Evolutionary conservation across 106 monocot genomes (phyloP).

Genomic region (Platanthera guangdongensis): DNA sequence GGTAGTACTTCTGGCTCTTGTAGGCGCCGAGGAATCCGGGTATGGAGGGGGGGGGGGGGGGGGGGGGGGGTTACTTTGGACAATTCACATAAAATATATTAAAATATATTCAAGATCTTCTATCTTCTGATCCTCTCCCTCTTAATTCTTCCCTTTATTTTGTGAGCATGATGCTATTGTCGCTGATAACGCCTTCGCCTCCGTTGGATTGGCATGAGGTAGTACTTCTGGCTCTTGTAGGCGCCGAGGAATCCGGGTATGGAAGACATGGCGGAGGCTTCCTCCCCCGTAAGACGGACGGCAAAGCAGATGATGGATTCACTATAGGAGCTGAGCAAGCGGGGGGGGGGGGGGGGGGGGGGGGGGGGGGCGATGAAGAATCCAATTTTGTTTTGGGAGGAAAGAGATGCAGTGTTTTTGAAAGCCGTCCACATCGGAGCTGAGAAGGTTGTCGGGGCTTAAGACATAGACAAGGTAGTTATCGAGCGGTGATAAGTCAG

Average conservation of each 20-base stretch:
- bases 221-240: not conserved
- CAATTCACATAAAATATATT: too few relatives aligned
- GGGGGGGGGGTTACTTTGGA: too few relatives aligned
- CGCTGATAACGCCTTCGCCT: slow-evolving; percentile 21
- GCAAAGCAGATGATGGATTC: slow-evolving; percentile 12
- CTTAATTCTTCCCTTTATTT: too few relatives aligned
- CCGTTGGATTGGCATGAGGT: not conserved
- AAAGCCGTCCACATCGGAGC: too few relatives aligned
- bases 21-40: slow-evolving; percentile 13
- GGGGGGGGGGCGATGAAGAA: not conserved
- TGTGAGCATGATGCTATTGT: too few relatives aligned
- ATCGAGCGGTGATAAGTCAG: not conserved
- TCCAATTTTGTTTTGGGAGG: not conserved
- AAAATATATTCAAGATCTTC: too few relatives aligned
- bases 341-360: too few relatives aligned
- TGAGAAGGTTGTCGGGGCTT: not conserved
- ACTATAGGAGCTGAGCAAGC: slow-evolving; percentile 8
- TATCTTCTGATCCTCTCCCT: too few relatives aligned
- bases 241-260: slow-evolving; percentile 14
- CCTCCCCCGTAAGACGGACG: slow-evolving; percentile 9
- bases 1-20: not conserved
- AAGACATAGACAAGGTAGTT: slow-evolving; percentile 17
- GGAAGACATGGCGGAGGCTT: not conserved
- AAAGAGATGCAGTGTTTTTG: not conserved
- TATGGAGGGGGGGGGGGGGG: too few relatives aligned